These are phyloP conservation scores for Leishmania braziliensis DNA, from an alignment of 208 protist species.

Conservation along the genomic window DNA sequence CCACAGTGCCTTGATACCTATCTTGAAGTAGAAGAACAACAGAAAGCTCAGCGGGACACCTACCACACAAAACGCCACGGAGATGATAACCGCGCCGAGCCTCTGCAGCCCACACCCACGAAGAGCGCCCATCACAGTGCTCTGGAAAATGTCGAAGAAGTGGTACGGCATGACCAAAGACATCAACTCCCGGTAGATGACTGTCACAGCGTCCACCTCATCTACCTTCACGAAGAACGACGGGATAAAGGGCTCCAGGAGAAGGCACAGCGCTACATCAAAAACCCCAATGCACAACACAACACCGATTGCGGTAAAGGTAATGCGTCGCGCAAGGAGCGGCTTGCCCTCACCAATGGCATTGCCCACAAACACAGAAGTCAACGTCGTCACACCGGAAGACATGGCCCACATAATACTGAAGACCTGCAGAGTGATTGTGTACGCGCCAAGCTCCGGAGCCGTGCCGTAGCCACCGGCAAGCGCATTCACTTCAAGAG, in stretches of 20 bases:
- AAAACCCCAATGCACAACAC: constrained; percentile 47
- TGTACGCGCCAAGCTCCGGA: constrained; percentile 78
- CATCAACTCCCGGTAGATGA: constrained; percentile 62
- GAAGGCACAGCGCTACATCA: constrained; percentile 47
- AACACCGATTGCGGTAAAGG: constrained; percentile 59
- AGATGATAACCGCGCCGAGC: constrained; percentile 67
- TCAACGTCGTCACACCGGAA: constrained; percentile 72
- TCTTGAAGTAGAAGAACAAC: constrained; percentile 79
- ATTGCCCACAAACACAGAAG: constrained; percentile 82
- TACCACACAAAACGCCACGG: constrained; percentile 59
- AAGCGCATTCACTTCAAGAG: constrained; percentile 73
- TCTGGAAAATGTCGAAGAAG: constrained; percentile 82
- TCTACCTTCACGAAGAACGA: constrained; percentile 59
- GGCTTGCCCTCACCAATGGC: constrained; percentile 71
- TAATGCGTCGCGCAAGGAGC: constrained; percentile 58
- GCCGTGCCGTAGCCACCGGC: constrained; percentile 61
- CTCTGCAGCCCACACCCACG: constrained; percentile 79
- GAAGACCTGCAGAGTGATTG: constrained; percentile 81
- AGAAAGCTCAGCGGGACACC: constrained; percentile 70
- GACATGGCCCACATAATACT: constrained; percentile 77
- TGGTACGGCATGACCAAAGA: constrained; percentile 78
- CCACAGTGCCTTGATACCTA: constrained; percentile 75
- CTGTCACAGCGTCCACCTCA: constrained; percentile 48
- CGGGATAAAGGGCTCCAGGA: constrained; percentile 61
- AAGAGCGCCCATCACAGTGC: constrained; percentile 76